phyloP scores from a whole-genome alignment of 768 basidiomycete genomes.

The Lactarius pseudohatsudake region DNA sequence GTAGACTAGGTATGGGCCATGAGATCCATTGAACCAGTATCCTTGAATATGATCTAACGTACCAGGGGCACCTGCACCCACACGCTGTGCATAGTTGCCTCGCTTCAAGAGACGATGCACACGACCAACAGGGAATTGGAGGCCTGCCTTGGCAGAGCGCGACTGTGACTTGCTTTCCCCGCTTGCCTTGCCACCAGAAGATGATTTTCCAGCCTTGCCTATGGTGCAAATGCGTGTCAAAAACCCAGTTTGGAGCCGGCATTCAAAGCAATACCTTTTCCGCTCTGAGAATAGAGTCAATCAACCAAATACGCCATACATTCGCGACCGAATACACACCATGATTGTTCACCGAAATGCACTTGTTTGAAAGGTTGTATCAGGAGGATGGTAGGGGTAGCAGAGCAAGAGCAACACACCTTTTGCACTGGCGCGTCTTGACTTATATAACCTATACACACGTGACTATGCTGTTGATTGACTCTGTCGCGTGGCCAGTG shows the following conservation, averaged over 20 bases:
- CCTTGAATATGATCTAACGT: constrained; percentile 24
- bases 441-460: constrained; percentile 18
- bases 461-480: constrained; percentile 15
- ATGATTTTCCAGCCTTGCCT: constrained; percentile 46
- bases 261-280: constrained; percentile 21
- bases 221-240: not conserved
- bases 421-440: constrained; percentile 8
- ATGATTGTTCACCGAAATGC: constrained; percentile 9
- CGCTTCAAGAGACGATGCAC: constrained; percentile 86
- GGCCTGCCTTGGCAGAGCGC: constrained; percentile 73
- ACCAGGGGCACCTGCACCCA: constrained; percentile 88
- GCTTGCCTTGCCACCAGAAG: constrained; percentile 41
- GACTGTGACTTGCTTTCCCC: constrained; percentile 56
- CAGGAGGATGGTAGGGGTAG: constrained; percentile 20
- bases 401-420: constrained; percentile 14
- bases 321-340: constrained; percentile 9
- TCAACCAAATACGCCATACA: not conserved
- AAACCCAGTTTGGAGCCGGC: not conserved
- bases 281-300: constrained; percentile 16
- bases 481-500: not conserved
- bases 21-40: not conserved
- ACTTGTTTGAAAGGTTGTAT: constrained; percentile 2
- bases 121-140: constrained; percentile 91
- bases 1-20: constrained; percentile 55
- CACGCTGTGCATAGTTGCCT: constrained; percentile 83